Percentiles rank a stretch among this genome's conserved stretches.
Evolutionary conservation across 148 eudicot genomes (phyloP).

Genomic region (Rhododendron ovatum): DNA sequence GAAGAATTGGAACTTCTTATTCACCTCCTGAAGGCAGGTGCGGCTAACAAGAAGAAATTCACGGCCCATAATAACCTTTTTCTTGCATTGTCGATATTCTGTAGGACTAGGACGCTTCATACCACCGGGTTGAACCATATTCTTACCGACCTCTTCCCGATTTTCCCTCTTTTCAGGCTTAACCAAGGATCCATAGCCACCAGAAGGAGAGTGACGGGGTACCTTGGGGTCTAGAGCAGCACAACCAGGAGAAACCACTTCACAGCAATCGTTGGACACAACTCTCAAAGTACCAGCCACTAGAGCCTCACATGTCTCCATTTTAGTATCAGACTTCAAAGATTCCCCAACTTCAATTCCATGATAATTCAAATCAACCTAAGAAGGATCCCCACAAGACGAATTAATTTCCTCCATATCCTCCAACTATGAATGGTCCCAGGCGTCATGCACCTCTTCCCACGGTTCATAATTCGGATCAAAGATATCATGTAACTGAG

Average conservation of each 20-base stretch:
- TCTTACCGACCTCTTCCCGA: neutral
- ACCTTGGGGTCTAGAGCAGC: no score
- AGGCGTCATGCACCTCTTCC: neutral
- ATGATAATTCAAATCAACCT: neutral
- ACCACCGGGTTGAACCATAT: neutral
- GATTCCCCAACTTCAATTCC: neutral
- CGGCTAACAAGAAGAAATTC: no score
- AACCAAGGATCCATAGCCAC: no score
- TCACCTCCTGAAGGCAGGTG: no score
- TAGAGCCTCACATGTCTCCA: no score
- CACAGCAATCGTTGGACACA: no score
- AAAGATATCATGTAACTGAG: neutral
- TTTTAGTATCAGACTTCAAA: neutral
- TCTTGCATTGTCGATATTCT: no score
- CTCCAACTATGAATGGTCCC: neutral
- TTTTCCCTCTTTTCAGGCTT: no score
- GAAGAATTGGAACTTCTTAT: no score
- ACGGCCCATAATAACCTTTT: no score
- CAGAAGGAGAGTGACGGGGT: no score
- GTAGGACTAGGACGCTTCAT: neutral
- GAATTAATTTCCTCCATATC: neutral
- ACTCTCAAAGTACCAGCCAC: neutral
- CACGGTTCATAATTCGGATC: neutral
- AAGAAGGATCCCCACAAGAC: neutral
- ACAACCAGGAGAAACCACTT: no score